Evolutionary conservation across 352 stramenopile genomes (phyloP), one percentile per base, ranked within the genome.

Genomic region (Paralagenidium karlingii): DNA sequence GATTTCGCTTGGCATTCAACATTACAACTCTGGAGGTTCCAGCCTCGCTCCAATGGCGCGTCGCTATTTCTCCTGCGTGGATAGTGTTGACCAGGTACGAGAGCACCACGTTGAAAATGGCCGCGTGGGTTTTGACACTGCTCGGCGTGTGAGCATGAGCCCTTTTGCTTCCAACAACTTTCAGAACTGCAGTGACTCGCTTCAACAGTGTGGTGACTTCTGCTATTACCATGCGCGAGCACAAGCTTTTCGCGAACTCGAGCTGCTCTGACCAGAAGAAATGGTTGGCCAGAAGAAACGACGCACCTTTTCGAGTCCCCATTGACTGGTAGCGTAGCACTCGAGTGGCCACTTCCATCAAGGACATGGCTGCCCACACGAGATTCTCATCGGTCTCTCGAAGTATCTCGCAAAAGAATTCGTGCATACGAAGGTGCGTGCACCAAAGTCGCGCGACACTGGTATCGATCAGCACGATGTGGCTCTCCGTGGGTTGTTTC

Each of bases 41-140:
- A 15, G 44, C 34, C 3, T 38, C 4, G 2, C 39, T 25, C 60
- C 63, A 69, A 16, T 60, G 51, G 11, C 58, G 60, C 8, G 63
- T 68, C 5, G 36, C 40, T 0, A 5, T 6, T 22, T 77, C 58
- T 28, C 63, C 60, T 4, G 47, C 49, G 33, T 73, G 40, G 11
- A 77, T 38, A 33, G 47, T 60, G 39, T 77, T 73, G 12, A 64
- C 52, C 1, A 77, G 40, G 27, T 50, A 60, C 13, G 57, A 30
- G 2, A 53, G 5, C 3, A 32, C 25, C 13, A 49, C 44, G 15
- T 22, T 44, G 33, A 58, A 27, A 11, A 52, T 26, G 5, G 30
- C 33, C 10, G 45, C 38, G 2, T 30, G 41, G 12, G 42, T 36
- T 1, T 34, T 16, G 9, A 21, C 26, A 5, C 46, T 38, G 16